Evolutionary conservation across 2,329 filamentous ascomycete genomes (phyloP), one percentile per base, ranked within the genome.

Genomic region (Dothideomycetes sp.): DNA sequence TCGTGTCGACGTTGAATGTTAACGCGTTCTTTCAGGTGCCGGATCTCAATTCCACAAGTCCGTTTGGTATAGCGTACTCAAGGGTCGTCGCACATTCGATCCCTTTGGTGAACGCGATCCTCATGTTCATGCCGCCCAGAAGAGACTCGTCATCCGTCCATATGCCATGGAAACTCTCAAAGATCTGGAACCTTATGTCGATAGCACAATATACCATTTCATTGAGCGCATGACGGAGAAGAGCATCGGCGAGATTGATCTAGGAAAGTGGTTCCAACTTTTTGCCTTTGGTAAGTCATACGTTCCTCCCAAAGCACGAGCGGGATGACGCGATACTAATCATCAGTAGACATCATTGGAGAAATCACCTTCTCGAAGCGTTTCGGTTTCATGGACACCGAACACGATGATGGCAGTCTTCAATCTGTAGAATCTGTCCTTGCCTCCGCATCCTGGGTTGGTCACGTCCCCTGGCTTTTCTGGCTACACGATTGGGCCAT

Each of bases 181-280:
- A 33, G 54, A 61, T 19, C 48, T 65, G n/a, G 62, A 65, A 45
- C 46, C 51, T 2, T 64, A 61, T 27, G 59, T 66, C 5, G 58
- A 67, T 45, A 50, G 57, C 13, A 58, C 57, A 7, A 47, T 62
- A 12, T 45, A 53, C 1, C 39, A 58, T 1, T 64, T 67, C 29
- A 48, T 64, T 15, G 36, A 49, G 1, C 49, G 56, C 16, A 55
- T 65, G 47, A 42, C 46, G 2, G 45, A 53, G 16, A 48, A 50
- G 32, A 40, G 50, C 35, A 39, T 43, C 11, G 28, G 49, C 18
- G 40, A 41, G 20, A 41, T 63, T 7, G 53, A 64, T 44, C 49
- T 64, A 35, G 58, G 51, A 7, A 53, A 55, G 19, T 64, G 61
- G 60, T 47, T 62, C 13, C 60, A 64, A 19, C 53, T 62, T 8